A percentile compares a stretch with the other conserved stretches of the same genome.
phyloP scores from a whole-genome alignment of 306 rosid species.

The Prinsepia uniflora region DNA sequence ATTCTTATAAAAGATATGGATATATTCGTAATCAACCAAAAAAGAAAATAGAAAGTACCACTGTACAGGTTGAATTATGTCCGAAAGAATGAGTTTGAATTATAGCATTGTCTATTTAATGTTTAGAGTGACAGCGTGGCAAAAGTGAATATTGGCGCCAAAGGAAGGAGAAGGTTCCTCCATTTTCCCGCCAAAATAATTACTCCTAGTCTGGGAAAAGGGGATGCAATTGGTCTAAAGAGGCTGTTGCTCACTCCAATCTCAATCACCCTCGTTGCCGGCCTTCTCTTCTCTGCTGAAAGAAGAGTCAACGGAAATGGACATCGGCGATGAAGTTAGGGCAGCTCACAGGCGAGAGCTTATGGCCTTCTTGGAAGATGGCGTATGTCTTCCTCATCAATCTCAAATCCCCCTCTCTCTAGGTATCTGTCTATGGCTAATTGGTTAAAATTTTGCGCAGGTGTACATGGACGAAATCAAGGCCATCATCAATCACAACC shows the following conservation, averaged over 20 bases:
- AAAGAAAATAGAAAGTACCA: background rate
- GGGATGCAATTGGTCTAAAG: background rate
- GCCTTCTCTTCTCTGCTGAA: background rate
- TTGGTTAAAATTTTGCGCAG: slow-evolving; percentile 32
- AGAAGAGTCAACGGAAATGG: slow-evolving; percentile 41
- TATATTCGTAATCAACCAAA: background rate
- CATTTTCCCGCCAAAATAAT: slow-evolving; percentile 58
- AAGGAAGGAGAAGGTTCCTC: background rate
- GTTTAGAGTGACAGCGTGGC: background rate
- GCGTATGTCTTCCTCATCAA: slow-evolving; percentile 35
- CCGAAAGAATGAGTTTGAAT: too few species aligned
- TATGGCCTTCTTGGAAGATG: slow-evolving; percentile 76
- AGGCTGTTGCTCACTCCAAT: background rate
- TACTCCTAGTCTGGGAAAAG: slow-evolving; percentile 6
- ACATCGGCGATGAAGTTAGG: slow-evolving; percentile 78
- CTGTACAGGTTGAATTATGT: too few species aligned
- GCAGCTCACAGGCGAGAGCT: slow-evolving; percentile 95
- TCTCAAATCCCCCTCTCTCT: background rate
- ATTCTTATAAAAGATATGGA: too few species aligned
- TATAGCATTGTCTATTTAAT: background rate
- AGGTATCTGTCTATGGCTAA: slow-evolving; percentile 3
- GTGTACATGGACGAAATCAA: slow-evolving; percentile 79
- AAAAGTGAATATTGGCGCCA: slow-evolving; percentile 38
- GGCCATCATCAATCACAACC: slow-evolving; percentile 78
- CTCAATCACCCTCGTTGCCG: background rate